Evolutionary conservation across 1,284 basidiomycete genomes (phyloP).

Genomic region (Leccinum proliferum): DNA sequence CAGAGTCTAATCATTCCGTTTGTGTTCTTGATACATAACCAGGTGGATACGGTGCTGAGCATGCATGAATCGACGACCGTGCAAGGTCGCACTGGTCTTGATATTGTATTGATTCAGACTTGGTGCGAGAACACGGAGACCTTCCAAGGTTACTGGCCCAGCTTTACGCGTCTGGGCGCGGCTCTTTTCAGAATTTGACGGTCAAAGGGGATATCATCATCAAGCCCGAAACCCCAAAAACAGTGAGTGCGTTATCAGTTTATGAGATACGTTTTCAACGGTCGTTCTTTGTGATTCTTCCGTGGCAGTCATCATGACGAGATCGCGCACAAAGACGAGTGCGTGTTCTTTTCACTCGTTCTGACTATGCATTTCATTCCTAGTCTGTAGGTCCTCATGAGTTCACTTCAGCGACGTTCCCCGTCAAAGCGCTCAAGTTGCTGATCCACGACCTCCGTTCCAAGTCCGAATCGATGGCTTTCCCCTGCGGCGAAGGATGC

Average conservation of each 20-base stretch:
- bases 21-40: conserved; percentile 85
- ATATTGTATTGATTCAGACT: conserved; percentile 70
- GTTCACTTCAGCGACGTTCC: conserved; percentile 84
- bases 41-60: conserved; percentile 71
- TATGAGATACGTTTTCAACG: conserved; percentile 14
- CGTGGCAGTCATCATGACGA: conserved; percentile 85
- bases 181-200: conserved; percentile 57
- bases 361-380: conserved; percentile 7
- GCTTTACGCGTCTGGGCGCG: conserved; percentile 64
- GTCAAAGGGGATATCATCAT: conserved; percentile 95
- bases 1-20: conserved; percentile 92
- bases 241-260: conserved; percentile 44
- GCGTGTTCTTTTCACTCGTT: conserved; percentile 28
- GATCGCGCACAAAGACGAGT: conserved; percentile 86
- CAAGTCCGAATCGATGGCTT: conserved; percentile 61
- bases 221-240: conserved; percentile 66
- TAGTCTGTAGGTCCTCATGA: conserved; percentile 66
- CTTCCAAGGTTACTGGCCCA: conserved; percentile 93
- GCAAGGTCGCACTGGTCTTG: conserved; percentile 59
- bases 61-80: conserved; percentile 65
- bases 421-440: conserved; percentile 87
- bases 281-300: conserved; percentile 14
- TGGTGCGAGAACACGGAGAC: conserved; percentile 96
- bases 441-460: conserved; percentile 80
- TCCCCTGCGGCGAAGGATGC: conserved; percentile 50